Evolutionary conservation across 495 filamentous ascomycete species (phyloP).

Genomic region (Podospora bellae-mahoneyi): DNA sequence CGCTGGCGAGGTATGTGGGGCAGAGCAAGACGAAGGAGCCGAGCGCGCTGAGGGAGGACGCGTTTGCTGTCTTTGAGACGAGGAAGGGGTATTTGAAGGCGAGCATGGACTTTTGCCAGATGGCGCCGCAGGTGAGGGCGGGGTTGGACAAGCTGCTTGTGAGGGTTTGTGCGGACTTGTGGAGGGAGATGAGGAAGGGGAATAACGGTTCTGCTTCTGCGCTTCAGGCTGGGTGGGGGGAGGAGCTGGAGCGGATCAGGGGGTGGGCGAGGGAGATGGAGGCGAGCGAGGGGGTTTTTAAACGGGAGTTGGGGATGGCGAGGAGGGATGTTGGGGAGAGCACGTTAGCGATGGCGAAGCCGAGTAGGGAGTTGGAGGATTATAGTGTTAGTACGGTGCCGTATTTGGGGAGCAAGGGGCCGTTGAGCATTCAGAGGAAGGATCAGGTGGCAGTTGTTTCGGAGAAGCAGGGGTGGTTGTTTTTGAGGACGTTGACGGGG

Average conservation of each 20-base stretch:
- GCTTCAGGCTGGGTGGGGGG: constrained; percentile 47
- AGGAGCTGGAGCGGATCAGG: constrained; percentile 84
- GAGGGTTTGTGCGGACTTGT: constrained; percentile 77
- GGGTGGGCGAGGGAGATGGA: constrained; percentile 96
- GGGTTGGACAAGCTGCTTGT: constrained; percentile 84
- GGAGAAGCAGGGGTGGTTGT: constrained; percentile 96
- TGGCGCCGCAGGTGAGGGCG: constrained; percentile 75
- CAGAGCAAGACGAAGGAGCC: constrained; percentile 93
- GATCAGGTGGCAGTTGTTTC: constrained; percentile 43
- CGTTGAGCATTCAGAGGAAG: constrained; percentile 52
- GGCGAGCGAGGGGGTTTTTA: constrained; percentile 70
- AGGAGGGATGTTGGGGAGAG: constrained; percentile 79
- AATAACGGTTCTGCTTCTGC: background rate
- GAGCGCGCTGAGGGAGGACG: constrained; percentile 85
- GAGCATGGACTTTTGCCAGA: constrained; percentile 87
- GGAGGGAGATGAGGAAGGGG: constrained; percentile 61
- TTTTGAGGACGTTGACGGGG: constrained; percentile 73
- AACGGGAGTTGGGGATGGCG: constrained; percentile 71
- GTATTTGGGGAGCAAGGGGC: constrained; percentile 69
- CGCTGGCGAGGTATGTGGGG: constrained; percentile 71
- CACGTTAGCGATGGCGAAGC: constrained; percentile 64
- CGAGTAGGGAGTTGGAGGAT: constrained; percentile 88
- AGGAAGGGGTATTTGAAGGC: constrained; percentile 87
- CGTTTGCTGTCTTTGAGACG: constrained; percentile 92
- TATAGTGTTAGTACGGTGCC: constrained; percentile 85